phyloP scores from a whole-genome alignment of 768 basidiomycete species.

The Mycena rosella region DNA sequence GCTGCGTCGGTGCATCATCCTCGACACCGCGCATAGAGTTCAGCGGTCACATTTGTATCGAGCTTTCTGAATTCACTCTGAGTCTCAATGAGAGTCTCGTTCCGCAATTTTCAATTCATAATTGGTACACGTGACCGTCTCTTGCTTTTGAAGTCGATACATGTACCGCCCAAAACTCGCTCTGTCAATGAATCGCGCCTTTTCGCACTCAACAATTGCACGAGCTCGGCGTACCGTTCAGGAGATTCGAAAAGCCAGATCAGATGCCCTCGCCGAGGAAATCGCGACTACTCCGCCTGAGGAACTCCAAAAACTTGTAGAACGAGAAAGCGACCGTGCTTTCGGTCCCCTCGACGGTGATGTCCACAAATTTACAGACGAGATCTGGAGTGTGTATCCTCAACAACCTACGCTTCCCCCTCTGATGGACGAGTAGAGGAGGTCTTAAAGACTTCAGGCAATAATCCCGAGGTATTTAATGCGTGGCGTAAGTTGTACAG shows the following conservation, averaged over 20 bases:
- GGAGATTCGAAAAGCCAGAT: slow-evolving; percentile 18
- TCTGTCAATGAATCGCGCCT: not conserved
- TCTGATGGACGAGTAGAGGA: slow-evolving; percentile 23
- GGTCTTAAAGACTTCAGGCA: slow-evolving; percentile 25
- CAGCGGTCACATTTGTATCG: too few relatives aligned
- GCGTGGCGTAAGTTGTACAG: slow-evolving; percentile 33
- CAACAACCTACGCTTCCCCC: not conserved
- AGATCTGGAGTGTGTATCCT: slow-evolving; percentile 31
- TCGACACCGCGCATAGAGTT: too few relatives aligned
- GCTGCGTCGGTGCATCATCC: too few relatives aligned
- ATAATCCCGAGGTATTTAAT: slow-evolving; percentile 28
- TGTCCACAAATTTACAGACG: slow-evolving; percentile 31
- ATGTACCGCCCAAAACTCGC: not conserved
- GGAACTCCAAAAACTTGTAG: slow-evolving; percentile 14
- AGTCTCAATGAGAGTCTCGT: too few relatives aligned
- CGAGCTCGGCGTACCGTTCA: slow-evolving; percentile 25
- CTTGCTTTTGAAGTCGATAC: not conserved
- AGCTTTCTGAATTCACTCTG: too few relatives aligned
- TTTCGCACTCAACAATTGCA: slow-evolving; percentile 21
- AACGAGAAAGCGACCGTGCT: slow-evolving; percentile 27
- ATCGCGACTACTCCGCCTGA: slow-evolving; percentile 20
- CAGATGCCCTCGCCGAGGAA: not conserved
- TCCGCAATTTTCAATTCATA: too few relatives aligned
- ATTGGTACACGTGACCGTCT: not conserved
- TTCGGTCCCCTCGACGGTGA: slow-evolving; percentile 26